Evolutionary conservation across 371 early-diverging fungal genomes (phyloP), one percentile per base, ranked within the genome.

Genomic region (Mortierella sp.): DNA sequence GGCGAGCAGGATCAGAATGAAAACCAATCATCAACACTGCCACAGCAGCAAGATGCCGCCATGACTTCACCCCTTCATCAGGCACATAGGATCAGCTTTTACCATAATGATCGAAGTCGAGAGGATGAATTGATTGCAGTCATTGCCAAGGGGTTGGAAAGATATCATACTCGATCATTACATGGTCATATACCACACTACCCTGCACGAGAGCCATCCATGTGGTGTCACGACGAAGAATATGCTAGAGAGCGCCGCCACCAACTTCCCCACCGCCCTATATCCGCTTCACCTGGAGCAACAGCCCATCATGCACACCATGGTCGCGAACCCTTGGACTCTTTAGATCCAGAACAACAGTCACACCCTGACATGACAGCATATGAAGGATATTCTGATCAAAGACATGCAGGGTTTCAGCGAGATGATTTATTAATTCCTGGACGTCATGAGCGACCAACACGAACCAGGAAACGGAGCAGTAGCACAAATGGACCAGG

Each of bases 401-500:
- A 37, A 22, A 34, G 23, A 1, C 51, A 53, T n/a, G 53, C 31
- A 32, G 49, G 32, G n/a, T 35, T 63, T 12, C 63, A 54, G 5
- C 60, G 42, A 7, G 43, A 60, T 0, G 64, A 58, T 5, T 54
- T 23, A 19, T 29, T 60, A 19, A n/a, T 37, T 0, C 31, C 26
- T 26, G 26, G 19, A 47, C 47, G 15, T 19, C 12, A 34, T 9
- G 45, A 53, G 2, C 66, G 34, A 26, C 13, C 45, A 4, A 42
- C 26, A 1, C 55, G 56, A n/a, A 61, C 47, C 26, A 45, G 55
- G 13, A 66, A 66, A 34, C 32, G 71, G 26, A 70, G 59, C 28
- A 70, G 71, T 22, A 70, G 71, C 7, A 64, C 59, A 64, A 37
- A 35, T 45, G 61, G 61, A n/a, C 66, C 59, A 8, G 56, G 54